A percentile compares a stretch with the other conserved stretches of the same genome.
These are phyloP conservation scores for carrot (Daucus carota) DNA, from an alignment of 129 eudicot genomes.

Conservation along the genomic window DH1_v3.0 NC_030383.2:10759501-10760000, in stretches of 20 bases:
- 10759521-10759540: slow-evolving; percentile 34
- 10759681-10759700: slow-evolving; percentile 20
- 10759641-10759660: slow-evolving; percentile 28
- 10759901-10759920: neutral
- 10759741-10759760: slow-evolving; percentile 42
- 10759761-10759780: slow-evolving; percentile 27
- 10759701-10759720: slow-evolving; percentile 26
- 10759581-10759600: slow-evolving; percentile 20
- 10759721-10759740: slow-evolving; percentile 36
- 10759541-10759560: slow-evolving; percentile 27
- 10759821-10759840: slow-evolving; percentile 35
- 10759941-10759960: neutral
- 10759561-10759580: slow-evolving; percentile 13
- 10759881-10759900: slow-evolving; percentile 30
- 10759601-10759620: slow-evolving; percentile 21
- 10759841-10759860: slow-evolving; percentile 11
- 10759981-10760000: neutral
- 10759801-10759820: slow-evolving; percentile 31
- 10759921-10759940: neutral
- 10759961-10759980: neutral
- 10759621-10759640: slow-evolving; percentile 18
- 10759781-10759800: slow-evolving; percentile 26
- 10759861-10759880: slow-evolving; percentile 16
- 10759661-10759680: slow-evolving; percentile 20
- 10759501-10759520: slow-evolving; percentile 19